Evolutionary conservation across 345 rosid genomes (phyloP), one percentile per base, ranked within the genome.

Genomic region (Anastatica hierochuntica): DNA sequence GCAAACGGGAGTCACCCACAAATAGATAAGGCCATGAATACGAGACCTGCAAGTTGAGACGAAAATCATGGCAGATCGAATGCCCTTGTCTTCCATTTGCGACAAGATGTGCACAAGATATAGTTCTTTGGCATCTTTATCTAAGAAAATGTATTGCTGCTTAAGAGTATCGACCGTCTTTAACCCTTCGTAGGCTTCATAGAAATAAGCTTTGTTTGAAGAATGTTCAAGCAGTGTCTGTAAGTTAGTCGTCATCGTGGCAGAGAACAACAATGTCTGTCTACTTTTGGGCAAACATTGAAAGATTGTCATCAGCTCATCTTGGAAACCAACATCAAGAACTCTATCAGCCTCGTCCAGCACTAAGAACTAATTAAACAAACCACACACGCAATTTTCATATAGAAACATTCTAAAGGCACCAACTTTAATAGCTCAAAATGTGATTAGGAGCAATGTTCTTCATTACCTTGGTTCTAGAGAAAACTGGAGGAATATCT

Each of bases 331-430:
- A 64, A 73, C 88, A 72, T 92, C 98, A 76, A 92, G 75, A 40
- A 92, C 90, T 77, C 97, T 77, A 67, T 92, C 98, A 8, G 98
- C 97, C 67, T 92, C 98, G 34, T 92, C 98, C 78, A 92, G 64
- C 51, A 92, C 95, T 42, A 92, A 76, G 71, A 81, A 83, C 98
- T 92, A 69, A 50, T 81, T 49, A 50, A 58, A 60, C 44, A 62
- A 30, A 48, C 24, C 43, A 45, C 37, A n/a, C n/a, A n/a, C n/a
- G n/a, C n/a, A n/a, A n/a, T n/a, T n/a, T n/a, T n/a, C n/a, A n/a
- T n/a, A n/a, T n/a, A 29, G 5, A 60, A 7, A 60, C 21, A 53
- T 46, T 40, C 4, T 7, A 35, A 40, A 36, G 23, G 10, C 3
- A 14, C 52, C 4, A 10, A 14, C 14, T 45, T 53, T 20, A 10